Conservation (phyloP, 2,329 filamentous ascomycete genomes). For the Stagonosporopsis vannaccii region DNA sequence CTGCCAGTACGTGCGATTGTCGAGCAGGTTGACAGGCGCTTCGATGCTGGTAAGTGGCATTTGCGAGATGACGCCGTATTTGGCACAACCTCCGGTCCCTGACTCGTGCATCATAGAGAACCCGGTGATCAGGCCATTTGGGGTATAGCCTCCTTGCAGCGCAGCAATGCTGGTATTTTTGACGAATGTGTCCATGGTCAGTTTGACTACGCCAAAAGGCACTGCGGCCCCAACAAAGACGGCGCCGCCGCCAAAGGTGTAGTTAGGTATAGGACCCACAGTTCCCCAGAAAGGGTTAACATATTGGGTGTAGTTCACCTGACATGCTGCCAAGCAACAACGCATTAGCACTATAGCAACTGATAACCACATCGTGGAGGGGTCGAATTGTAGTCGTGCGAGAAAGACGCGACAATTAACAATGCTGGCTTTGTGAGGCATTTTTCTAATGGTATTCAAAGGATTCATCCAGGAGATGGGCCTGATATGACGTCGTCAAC, state of each 20-base stretch:
- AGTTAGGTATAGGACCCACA: constrained; percentile 55
- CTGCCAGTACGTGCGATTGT: constrained; percentile 53
- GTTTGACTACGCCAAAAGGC: constrained; percentile 47
- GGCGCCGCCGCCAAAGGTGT: constrained; percentile 51
- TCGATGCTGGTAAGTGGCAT: constrained; percentile 58
- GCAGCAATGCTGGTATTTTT: constrained; percentile 30
- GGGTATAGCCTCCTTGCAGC: constrained; percentile 49
- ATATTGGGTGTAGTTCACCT: constrained; percentile 50
- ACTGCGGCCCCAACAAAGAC: constrained; percentile 44
- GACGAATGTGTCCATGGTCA: constrained; percentile 46
- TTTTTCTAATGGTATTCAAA: no score
- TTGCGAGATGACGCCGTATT: constrained; percentile 69
- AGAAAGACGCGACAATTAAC: no score
- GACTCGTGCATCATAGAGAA: constrained; percentile 48
- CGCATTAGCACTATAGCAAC: not conserved
- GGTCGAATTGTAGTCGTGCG: no score
- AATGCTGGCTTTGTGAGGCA: no score
- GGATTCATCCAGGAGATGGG: no score
- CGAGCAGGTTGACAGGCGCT: constrained; percentile 47
- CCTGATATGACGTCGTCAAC: no score
- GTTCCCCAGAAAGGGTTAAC: constrained; percentile 62
- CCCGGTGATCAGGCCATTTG: constrained; percentile 45
- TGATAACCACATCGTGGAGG: not conserved
- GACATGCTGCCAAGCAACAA: not conserved
- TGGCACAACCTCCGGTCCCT: constrained; percentile 70